Evolutionary conservation across 192 early-diverging fungal species (phyloP).

Genomic region (Coemansia sp.): DNA sequence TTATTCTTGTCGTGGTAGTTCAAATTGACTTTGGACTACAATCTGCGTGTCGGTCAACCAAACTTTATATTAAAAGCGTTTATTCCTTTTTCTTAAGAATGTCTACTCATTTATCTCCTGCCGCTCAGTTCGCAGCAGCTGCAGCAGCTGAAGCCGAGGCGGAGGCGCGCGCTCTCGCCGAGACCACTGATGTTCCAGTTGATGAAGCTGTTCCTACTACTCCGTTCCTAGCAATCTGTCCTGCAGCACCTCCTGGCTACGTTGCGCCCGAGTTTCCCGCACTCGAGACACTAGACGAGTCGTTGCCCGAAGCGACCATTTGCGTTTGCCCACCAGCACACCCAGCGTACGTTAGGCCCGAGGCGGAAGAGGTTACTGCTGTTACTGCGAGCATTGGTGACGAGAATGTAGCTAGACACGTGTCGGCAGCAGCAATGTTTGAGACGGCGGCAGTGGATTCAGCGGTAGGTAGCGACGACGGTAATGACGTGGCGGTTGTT

Average conservation of each 20-base stretch:
- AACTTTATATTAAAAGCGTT: background rate
- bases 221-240: background rate
- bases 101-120: slow-evolving; percentile 43
- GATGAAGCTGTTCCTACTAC: background rate
- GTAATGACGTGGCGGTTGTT: background rate
- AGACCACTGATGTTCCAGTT: slow-evolving; percentile 1
- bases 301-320: background rate
- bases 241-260: background rate
- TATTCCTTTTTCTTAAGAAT: slow-evolving; percentile 20
- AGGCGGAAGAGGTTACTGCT: background rate
- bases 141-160: slow-evolving; percentile 29
- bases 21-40: slow-evolving; percentile 1
- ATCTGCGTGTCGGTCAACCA: slow-evolving; percentile 38
- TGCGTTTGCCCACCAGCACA: background rate
- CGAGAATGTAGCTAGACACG: background rate
- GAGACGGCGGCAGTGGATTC: slow-evolving; percentile 34
- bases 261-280: background rate
- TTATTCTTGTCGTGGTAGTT: background rate
- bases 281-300: background rate
- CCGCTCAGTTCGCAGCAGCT: slow-evolving; percentile 52
- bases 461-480: slow-evolving; percentile 33
- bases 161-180: slow-evolving; percentile 6
- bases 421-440: slow-evolving; percentile 20
- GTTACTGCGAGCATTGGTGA: slow-evolving; percentile 1
- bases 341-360: background rate